Evolutionary conservation across 306 rosid species (phyloP), one percentile per base, ranked within the genome.

Genomic region (Rosa rugosa): DNA sequence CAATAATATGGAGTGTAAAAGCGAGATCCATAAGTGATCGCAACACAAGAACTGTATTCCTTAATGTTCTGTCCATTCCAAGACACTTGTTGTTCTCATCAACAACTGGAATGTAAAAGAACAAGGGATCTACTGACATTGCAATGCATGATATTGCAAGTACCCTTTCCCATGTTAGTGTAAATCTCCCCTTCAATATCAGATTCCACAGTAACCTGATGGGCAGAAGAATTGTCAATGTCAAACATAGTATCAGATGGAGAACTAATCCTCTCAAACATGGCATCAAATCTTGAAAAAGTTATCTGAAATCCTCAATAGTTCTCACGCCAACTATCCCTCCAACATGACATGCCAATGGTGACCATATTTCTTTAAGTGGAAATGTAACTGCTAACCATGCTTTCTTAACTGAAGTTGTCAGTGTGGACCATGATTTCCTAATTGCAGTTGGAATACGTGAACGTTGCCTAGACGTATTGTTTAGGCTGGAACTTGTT

Each of bases 301-400:
- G 8, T 0, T 56, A 27, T 56, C 12, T 56, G 27, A 56, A n/a
- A 56, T 56, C 62, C 62, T 20, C 62, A 8, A 56, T 56, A 12
- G 11, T 56, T 56, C 25, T 56, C 62, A 56, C 2, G 13, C 62
- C 27, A 56, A 56, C 62, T 56, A 56, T 56, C 62, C 62, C 62
- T 20, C 62, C 62, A 56, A 56, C 27, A 56, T 56, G 62, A n/a
- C 62, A n/a, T n/a, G 62, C 62, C 27, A 56, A 56, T 56, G 62
- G 62, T 56, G 62, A 56, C 62, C 62, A 56, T 56, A 56, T 56
- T 54, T 54, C 60, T 23, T 11, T 54, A 20, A 54, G 31, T 56
- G 63, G 63, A n/a, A 56, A n/a, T 56, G 63, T 56, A n/a, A 22
- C 13, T 8, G 63, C 63, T 56, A 56, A 9, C 31, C 63, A n/a